A percentile compares a stretch with the other conserved stretches of the same genome.
Conservation (phyloP, 1,284 basidiomycete genomes). For the Puccinia polysora region DNA sequence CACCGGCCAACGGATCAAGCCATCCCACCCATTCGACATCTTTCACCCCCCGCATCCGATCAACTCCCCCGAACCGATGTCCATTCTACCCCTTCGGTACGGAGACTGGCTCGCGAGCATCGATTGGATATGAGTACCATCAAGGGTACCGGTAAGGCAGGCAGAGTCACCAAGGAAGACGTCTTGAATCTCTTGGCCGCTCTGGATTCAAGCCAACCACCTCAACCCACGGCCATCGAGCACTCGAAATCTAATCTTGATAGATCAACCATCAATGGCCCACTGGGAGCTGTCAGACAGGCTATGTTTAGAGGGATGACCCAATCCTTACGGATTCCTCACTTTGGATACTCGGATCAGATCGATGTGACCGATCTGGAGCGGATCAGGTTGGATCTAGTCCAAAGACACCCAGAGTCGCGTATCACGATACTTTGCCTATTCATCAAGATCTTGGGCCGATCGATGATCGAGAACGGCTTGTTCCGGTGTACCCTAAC, state of each 20-base stretch:
- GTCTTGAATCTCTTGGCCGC: constrained; percentile 54
- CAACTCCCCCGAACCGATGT: constrained; percentile 53
- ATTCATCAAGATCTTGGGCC: constrained; percentile 75
- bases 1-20: constrained; percentile 45
- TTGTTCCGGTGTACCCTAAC: constrained; percentile 59
- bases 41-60: constrained; percentile 33
- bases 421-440: constrained; percentile 75
- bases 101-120: constrained; percentile 68
- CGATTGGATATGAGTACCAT: constrained; percentile 61
- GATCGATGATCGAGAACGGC: constrained; percentile 76
- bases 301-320: too few relatives aligned
- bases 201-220: too few relatives aligned
- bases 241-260: too few relatives aligned
- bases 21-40: too few relatives aligned
- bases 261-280: too few relatives aligned
- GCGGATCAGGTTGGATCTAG: constrained; percentile 57
- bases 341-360: constrained; percentile 74
- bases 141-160: constrained; percentile 67
- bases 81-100: constrained; percentile 70
- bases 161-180: constrained; percentile 70
- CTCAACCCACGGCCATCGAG: too few relatives aligned
- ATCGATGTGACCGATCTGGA: constrained; percentile 76
- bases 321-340: too few relatives aligned
- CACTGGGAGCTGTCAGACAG: too few relatives aligned
- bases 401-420: constrained; percentile 55